These are phyloP conservation scores for Penicillium sumatraense DNA, from an alignment of 2,329 filamentous ascomycete genomes.

Conservation along the genomic window DNA sequence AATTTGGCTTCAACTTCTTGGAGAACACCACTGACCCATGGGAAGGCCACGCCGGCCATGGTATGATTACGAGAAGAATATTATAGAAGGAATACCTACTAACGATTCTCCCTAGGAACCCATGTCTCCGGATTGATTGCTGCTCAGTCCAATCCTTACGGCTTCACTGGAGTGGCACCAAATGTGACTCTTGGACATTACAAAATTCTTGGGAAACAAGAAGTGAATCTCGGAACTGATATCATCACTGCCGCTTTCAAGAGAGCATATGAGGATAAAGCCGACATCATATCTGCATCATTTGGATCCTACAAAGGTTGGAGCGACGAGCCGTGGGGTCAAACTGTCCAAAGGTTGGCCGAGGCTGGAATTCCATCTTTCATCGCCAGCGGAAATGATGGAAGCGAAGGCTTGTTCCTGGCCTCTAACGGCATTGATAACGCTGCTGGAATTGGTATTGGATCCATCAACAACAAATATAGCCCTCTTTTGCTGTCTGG, in stretches of 20 bases:
- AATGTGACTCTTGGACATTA: conserved; percentile 62
- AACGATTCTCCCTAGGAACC: conserved; percentile 54
- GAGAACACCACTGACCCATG: conserved; percentile 31
- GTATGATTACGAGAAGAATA: not conserved
- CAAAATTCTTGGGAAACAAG: conserved; percentile 51
- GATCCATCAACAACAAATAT: conserved; percentile 47
- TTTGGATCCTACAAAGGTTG: conserved; percentile 40
- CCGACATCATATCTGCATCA: conserved; percentile 45
- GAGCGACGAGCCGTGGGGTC: conserved; percentile 29
- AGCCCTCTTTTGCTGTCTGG: conserved; percentile 36
- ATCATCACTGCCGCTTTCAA: conserved; percentile 52
- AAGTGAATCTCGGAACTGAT: not conserved
- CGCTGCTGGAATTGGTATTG: conserved; percentile 42
- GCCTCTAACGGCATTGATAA: conserved; percentile 13
- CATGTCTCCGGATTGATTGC: conserved; percentile 68
- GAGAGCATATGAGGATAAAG: conserved; percentile 63
- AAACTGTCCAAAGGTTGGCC: conserved; percentile 7
- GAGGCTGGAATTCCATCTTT: conserved; percentile 10
- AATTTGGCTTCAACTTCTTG: conserved; percentile 62
- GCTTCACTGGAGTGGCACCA: conserved; percentile 63
- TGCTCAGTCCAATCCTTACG: conserved; percentile 58
- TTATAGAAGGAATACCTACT: not conserved
- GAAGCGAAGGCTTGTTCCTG: conserved; percentile 9
- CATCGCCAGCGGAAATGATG: conserved; percentile 13
- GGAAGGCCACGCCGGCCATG: conserved; percentile 11